Conservation (phyloP, 2,329 filamentous ascomycete species). For the Arthroderma uncinatum region DNA sequence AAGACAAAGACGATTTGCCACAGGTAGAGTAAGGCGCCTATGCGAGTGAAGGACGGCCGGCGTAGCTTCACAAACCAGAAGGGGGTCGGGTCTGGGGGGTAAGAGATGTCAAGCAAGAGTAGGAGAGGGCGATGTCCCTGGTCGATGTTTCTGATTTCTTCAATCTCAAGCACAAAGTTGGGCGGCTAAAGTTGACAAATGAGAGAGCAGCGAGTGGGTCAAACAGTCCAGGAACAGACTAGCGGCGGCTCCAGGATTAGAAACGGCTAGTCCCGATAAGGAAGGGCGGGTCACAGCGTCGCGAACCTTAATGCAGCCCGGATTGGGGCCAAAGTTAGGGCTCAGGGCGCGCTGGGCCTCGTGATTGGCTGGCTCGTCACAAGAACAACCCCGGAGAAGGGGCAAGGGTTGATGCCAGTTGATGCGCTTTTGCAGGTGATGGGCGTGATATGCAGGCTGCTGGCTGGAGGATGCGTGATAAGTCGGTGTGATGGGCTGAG, state of each 20-base stretch:
- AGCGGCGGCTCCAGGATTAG: constrained; percentile 12
- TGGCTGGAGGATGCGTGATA: not conserved
- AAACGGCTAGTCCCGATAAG: constrained; percentile 11
- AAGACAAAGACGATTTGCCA: not conserved
- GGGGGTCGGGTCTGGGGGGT: not conserved
- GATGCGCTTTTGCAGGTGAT: not conserved
- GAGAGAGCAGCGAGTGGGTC: not conserved
- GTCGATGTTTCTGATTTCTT: not conserved
- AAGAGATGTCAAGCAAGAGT: not conserved
- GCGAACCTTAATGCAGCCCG: constrained; percentile 7
- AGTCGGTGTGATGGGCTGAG: constrained; percentile 4
- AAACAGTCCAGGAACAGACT: not conserved
- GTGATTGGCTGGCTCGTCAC: constrained; percentile 9
- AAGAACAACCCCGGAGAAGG: not conserved
- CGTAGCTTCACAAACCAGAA: constrained; percentile 3
- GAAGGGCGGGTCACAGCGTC: constrained; percentile 8
- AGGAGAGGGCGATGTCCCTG: not conserved
- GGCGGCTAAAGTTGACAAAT: constrained; percentile 13
- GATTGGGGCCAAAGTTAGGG: constrained; percentile 12
- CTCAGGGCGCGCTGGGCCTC: not conserved
- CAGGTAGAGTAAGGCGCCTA: not conserved
- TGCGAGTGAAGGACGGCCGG: not conserved
- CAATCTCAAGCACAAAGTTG: constrained; percentile 7
- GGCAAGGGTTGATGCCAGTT: not conserved
- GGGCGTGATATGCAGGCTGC: not conserved